A percentile compares a stretch with the other conserved stretches of the same genome.
phyloP scores from a whole-genome alignment of 2,329 filamentous ascomycete genomes.

The Colletotrichum horii region DNA sequence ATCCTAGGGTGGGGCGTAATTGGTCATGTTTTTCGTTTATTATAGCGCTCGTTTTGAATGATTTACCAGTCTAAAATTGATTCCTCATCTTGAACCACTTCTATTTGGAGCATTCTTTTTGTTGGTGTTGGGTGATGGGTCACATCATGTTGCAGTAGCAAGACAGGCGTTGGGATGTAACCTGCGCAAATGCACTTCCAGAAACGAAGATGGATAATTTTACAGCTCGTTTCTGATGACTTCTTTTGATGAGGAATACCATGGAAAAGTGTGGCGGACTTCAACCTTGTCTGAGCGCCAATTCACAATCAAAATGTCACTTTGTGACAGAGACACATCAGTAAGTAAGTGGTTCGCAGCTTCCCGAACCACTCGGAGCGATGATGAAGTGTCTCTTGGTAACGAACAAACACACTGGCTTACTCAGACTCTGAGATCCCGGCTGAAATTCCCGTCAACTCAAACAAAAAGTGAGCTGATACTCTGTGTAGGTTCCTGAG shows the following conservation, averaged over 20 bases:
- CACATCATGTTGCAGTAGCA: neutral
- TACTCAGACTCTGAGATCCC: too few species aligned
- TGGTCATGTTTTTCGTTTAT: neutral
- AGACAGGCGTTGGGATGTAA: fast-evolving
- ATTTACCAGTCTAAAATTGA: neutral
- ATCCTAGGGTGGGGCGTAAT: neutral
- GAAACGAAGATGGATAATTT: neutral
- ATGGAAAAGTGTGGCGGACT: fast-evolving
- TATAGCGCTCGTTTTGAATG: neutral
- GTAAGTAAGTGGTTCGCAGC: neutral
- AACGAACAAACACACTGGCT: neutral
- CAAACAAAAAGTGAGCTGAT: neutral
- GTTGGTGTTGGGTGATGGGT: neutral
- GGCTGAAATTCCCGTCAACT: neutral
- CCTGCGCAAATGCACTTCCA: neutral
- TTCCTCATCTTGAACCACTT: neutral
- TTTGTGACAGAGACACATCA: neutral
- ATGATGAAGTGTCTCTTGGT: neutral
- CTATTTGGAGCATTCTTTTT: neutral
- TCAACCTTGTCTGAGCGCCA: neutral
- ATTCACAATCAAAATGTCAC: neutral
- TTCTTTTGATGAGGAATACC: fast-evolving
- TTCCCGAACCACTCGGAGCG: neutral
- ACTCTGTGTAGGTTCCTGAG: neutral
- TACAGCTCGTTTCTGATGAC: neutral